These are phyloP conservation scores for Helotiales sp. DNA, from an alignment of 2,329 filamentous ascomycete species.

Conservation along the genomic window DNA sequence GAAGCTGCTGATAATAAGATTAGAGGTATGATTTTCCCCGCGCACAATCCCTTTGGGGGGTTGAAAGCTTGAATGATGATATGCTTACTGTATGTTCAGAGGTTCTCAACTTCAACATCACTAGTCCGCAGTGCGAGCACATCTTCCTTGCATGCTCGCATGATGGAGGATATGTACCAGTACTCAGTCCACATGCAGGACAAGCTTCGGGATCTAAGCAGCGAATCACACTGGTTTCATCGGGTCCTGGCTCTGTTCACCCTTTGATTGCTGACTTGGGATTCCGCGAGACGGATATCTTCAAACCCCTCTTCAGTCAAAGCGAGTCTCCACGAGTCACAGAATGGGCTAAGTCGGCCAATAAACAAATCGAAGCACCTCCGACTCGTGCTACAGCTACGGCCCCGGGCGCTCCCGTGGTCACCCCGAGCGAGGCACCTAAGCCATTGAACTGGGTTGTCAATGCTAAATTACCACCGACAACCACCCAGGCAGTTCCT, in stretches of 20 bases:
- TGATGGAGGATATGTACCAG: neutral
- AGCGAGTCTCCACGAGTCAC: conserved; percentile 3
- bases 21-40: neutral
- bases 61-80: too few relatives aligned
- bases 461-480: neutral
- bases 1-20: conserved; percentile 13
- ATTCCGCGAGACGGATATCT: neutral
- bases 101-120: neutral
- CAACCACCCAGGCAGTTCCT: neutral
- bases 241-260: conserved; percentile 1
- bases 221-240: neutral
- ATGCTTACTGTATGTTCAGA: neutral
- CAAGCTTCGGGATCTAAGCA: neutral
- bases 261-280: conserved; percentile 5
- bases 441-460: neutral
- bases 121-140: conserved; percentile 8
- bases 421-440: neutral
- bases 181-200: neutral
- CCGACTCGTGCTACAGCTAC: neutral
- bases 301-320: neutral
- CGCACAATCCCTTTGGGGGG: too few relatives aligned
- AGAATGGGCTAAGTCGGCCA: neutral
- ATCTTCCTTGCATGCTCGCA: conserved; percentile 4
- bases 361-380: neutral
- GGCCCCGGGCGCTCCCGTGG: neutral